These are phyloP conservation scores for Aspergillus biplanus DNA, from an alignment of 495 filamentous ascomycete species.

Conservation along the genomic window DNA sequence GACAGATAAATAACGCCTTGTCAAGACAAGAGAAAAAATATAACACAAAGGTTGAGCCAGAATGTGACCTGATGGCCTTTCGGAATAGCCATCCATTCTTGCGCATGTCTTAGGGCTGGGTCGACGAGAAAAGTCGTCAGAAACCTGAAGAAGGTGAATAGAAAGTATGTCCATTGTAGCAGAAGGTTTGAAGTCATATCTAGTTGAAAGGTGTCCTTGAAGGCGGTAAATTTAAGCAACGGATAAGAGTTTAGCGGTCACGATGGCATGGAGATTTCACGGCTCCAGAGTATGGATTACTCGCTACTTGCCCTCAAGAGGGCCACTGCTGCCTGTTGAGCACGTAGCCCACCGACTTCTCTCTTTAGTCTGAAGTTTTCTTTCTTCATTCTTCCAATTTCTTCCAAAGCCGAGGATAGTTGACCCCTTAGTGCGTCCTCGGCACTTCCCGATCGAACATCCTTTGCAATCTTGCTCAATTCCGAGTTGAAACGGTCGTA, in stretches of 20 bases:
- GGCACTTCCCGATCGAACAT: conserved; percentile 70
- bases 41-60: not conserved
- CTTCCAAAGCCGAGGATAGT: conserved; percentile 68
- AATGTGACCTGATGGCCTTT: too few relatives aligned
- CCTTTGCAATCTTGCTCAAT: conserved; percentile 78
- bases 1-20: not conserved
- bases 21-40: not conserved
- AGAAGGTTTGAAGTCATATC: conserved; percentile 32
- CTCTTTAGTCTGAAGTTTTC: conserved; percentile 73
- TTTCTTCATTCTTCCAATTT: conserved; percentile 71
- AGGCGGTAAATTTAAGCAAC: conserved; percentile 21
- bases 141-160: conserved; percentile 15
- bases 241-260: not conserved
- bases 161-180: conserved; percentile 25
- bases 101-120: conserved; percentile 12
- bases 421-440: conserved; percentile 73
- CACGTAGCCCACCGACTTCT: conserved; percentile 56
- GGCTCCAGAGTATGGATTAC: conserved; percentile 8
- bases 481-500: conserved; percentile 94
- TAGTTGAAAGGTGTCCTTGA: conserved; percentile 22
- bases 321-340: conserved; percentile 46
- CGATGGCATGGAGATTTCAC: too few relatives aligned
- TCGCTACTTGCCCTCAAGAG: conserved; percentile 43
- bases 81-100: not conserved
- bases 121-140: conserved; percentile 16